Percentiles rank a stretch among this genome's conserved stretches.
phyloP scores from a whole-genome alignment of 1,284 basidiomycete species.

The Leucoagaricus sp. region DNA sequence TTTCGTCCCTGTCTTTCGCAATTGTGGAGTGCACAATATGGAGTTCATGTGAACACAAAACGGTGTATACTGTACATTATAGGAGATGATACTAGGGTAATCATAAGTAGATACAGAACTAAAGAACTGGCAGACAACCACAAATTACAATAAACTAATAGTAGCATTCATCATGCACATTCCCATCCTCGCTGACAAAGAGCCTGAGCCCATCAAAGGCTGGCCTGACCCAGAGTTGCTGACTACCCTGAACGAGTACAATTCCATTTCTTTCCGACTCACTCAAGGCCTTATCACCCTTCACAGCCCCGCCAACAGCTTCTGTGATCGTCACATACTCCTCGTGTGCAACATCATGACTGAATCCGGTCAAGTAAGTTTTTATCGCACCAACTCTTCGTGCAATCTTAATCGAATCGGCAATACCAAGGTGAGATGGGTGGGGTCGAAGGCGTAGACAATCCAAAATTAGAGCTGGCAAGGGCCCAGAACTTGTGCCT shows the following conservation, averaged over 20 bases:
- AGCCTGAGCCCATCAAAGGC: conserved; percentile 71
- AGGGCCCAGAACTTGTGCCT: conserved; percentile 26
- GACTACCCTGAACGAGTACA: conserved; percentile 41
- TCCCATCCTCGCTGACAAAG: conserved; percentile 39
- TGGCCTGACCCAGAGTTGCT: conserved; percentile 61
- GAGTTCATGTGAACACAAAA: neutral
- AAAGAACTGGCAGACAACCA: no score
- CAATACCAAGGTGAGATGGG: conserved; percentile 73
- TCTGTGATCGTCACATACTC: conserved; percentile 64
- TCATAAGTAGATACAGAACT: neutral
- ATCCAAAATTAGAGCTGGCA: conserved; percentile 68
- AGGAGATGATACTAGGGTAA: neutral
- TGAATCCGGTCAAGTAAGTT: conserved; percentile 75
- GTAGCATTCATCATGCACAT: conserved; percentile 53
- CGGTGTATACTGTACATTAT: neutral
- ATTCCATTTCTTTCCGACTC: conserved; percentile 44
- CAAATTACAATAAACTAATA: no score
- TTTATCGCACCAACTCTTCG: conserved; percentile 53
- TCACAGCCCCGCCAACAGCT: conserved; percentile 41
- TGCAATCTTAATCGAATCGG: conserved; percentile 54
- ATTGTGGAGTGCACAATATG: no score
- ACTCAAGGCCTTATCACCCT: conserved; percentile 33
- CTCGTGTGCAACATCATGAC: conserved; percentile 68
- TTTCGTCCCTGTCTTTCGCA: neutral
- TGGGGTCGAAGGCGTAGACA: conserved; percentile 64